Base-by-base conservation (phyloP, 306 rosid genomes). In the Sicyos baderoa region DNA sequence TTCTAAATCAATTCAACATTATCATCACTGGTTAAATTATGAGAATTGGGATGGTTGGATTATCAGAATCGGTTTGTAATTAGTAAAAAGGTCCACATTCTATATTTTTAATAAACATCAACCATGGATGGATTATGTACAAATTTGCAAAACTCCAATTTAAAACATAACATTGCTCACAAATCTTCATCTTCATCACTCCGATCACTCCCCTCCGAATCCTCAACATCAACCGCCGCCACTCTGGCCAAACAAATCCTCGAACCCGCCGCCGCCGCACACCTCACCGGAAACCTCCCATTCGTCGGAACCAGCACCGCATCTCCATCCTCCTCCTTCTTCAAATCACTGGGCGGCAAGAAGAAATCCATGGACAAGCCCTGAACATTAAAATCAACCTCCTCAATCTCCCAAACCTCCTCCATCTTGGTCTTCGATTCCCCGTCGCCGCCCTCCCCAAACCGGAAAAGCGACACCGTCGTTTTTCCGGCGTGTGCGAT, bases 281-380 rank as follows among this genome's bases (percentile, higher is more conserved):
- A 83, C 17, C 90, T 81, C 59, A 71, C 70, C 0, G 96, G 96
- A 18, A 92, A 75, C 76, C 77, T 78, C 0, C 79, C 76, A 52
- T 76, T 32, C 11, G 63, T 18, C 53, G 75, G 42, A 14, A 72
- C 4, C 78, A 69, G 54, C 48, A 69, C 56, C 48, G 10, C 78
- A 56, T 37, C 21, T 54, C 65, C 83, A 23, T 74, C 83, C 27
- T 85, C 79, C 69, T 88, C 96, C 52, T 73, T 9, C 44, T 37
- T 86, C 73, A 92, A 62, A 68, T 92, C 97, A 68, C 89, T 81
- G 15, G 96, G 97, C 22, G 97, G 91, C 70, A 92, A 74, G 56
- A 92, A 92, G 37, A 96, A 92, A 53, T 92, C 97, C 69, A 80
- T 71, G 53, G 95, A 84, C 76, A 92, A 80, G 0, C 97, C 97